Base-by-base conservation (phyloP, 495 filamentous ascomycete species). In the Evansstolkia leycettana region DNA sequence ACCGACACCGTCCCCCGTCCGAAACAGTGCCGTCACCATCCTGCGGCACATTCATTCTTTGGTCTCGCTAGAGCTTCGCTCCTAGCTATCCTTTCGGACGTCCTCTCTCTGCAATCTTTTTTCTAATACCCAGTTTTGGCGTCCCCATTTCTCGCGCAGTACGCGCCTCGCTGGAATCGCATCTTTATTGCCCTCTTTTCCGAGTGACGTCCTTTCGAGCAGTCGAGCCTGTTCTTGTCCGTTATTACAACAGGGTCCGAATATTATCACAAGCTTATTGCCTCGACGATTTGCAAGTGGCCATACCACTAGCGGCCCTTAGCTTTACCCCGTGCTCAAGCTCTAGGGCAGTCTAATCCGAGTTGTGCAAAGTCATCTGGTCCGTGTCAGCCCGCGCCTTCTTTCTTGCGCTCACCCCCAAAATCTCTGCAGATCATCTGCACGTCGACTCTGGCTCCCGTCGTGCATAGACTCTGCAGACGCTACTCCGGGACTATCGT, bases 391-490 rank as follows among this genome's bases (percentile, higher is more conserved):
- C 42, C 48, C 42, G 42, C 42, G 17, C 28, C 28, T 30, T 45
- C 47, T 46, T 45, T 52, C 50, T 47, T 42, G 49, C 40, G 33
- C 43, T 46, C 42, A 42, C 48, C 33, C 34, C 29, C 48, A 54
- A 42, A 43, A 35, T 43, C 48, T 35, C 38, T 45, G 67, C 60
- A 66, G 67, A 72, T 73, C 69, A 72, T 73, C 68, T 72, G 69
- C 68, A 72, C 59, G 59, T 44, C 52, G 40, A 58, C 55, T 56
- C 46, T 56, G 48, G 55, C 52, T 47, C 54, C 49, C 57, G 62
- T 56, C 53, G 53, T 64, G 56, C 58, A 64, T 62, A 64, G 56
- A 59, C 57, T 55, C 58, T 58, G 60, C 57, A 65, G 56, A 47
- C 50, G 38, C 42, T 46, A 48, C 43, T 47, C 46, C 33, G 30